These are phyloP conservation scores for Suillus variegatus DNA, from an alignment of 768 basidiomycete species.

Conservation along the genomic window DNA sequence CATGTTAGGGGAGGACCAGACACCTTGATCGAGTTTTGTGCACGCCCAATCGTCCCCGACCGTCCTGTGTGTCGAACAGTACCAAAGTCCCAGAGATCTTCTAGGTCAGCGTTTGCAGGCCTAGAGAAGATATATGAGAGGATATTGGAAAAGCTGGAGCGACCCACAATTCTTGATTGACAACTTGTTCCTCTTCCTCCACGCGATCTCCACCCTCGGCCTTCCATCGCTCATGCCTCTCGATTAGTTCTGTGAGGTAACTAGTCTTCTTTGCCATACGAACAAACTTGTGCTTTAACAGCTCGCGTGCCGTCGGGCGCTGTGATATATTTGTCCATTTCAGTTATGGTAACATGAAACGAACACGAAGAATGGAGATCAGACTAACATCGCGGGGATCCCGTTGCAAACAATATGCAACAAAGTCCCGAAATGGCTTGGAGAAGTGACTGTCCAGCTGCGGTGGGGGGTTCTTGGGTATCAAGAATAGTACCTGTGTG, in stretches of 20 bases:
- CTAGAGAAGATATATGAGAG: conserved; percentile 34
- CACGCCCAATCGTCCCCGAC: conserved; percentile 66
- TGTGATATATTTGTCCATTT: conserved; percentile 35
- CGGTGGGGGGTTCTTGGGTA: conserved; percentile 97
- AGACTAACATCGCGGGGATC: conserved; percentile 85
- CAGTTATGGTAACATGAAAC: conserved; percentile 5
- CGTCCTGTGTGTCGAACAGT: conserved; percentile 80
- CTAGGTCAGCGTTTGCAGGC: conserved; percentile 57
- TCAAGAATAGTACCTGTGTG: conserved; percentile 90
- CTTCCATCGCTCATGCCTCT: conserved; percentile 92
- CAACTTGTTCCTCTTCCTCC: conserved; percentile 70
- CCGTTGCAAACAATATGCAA: conserved; percentile 87
- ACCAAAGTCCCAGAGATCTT: conserved; percentile 97
- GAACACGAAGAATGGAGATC: neutral
- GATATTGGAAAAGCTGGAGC: conserved; percentile 7
- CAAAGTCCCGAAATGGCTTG: conserved; percentile 92
- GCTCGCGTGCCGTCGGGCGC: conserved; percentile 93
- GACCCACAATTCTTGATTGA: conserved; percentile 64
- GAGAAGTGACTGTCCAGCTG: conserved; percentile 89
- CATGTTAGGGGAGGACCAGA: conserved; percentile 76
- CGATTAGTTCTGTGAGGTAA: conserved; percentile 95
- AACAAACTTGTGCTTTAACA: conserved; percentile 96
- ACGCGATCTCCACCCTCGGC: conserved; percentile 80
- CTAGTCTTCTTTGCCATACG: conserved; percentile 92
- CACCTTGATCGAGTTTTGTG: conserved; percentile 52